Evolutionary conservation across 106 monocot genomes (phyloP).

Genomic region (Agapanthus africanus): DNA sequence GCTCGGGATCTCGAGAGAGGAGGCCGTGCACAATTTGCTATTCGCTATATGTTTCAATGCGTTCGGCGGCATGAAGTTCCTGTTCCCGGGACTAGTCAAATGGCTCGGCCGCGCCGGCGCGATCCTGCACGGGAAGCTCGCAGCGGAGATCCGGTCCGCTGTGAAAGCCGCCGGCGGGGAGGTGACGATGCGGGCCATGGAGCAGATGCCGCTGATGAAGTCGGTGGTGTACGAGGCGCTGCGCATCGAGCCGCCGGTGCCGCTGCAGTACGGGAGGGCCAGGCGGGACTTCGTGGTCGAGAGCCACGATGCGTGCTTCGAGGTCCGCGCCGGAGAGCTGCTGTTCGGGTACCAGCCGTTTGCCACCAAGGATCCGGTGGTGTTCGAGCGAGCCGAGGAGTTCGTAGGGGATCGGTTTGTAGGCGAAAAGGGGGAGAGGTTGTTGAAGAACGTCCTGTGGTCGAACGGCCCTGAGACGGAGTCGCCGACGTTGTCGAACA

Average conservation of each 20-base stretch:
- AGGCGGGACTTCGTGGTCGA: constrained; percentile 64
- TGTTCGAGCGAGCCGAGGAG: constrained; percentile 74
- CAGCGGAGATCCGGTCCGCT: constrained; percentile 64
- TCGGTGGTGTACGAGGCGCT: constrained; percentile 85
- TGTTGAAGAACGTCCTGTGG: constrained; percentile 73
- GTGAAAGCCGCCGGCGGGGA: constrained; percentile 37
- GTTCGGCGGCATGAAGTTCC: constrained; percentile 78
- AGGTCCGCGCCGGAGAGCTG: constrained; percentile 70
- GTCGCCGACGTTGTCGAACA: constrained; percentile 53
- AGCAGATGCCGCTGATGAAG: constrained; percentile 66
- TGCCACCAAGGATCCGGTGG: constrained; percentile 72
- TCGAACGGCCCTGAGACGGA: constrained; percentile 69
- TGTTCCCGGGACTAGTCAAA: constrained; percentile 67
- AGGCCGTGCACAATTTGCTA: constrained; percentile 80
- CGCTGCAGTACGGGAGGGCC: constrained; percentile 78
- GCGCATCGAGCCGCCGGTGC: constrained; percentile 86
- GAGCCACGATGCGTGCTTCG: constrained; percentile 69
- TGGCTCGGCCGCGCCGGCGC: constrained; percentile 53
- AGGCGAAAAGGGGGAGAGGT: constrained; percentile 43
- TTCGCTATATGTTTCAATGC: constrained; percentile 90
- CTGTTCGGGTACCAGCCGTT: constrained; percentile 95
- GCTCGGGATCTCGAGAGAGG: constrained; percentile 60
- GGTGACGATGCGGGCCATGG: constrained; percentile 40
- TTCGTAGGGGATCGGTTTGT: constrained; percentile 78
- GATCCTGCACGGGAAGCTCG: constrained; percentile 47